Evolutionary conservation across 2,329 filamentous ascomycete species (phyloP), one percentile per base, ranked within the genome.

Genomic region (Dissoconium aciculare): DNA sequence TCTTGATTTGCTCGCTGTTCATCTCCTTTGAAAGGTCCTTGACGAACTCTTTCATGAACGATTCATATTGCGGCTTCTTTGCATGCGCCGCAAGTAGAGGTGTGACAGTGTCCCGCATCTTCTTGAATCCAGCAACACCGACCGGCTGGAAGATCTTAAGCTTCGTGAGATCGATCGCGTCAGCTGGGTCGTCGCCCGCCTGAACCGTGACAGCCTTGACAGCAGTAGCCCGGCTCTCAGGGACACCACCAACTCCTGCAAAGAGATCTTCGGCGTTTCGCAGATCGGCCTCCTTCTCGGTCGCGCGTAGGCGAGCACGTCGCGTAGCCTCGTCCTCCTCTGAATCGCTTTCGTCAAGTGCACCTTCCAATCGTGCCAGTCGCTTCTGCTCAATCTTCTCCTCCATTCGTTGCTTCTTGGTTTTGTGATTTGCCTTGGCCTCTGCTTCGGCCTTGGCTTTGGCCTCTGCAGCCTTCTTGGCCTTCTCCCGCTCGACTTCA

Each of bases 401-500:
- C 45, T 81, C 78, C 57, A 94, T 76, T 48, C 87, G 80, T 62
- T 91, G 71, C 21, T 74, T 60, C 64, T 87, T 92, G 54, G 74
- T 71, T 66, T 95, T 95, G 66, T 94, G 91, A 50, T 76, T 82
- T 31, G 83, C 83, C 26, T 80, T 82, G 5, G 83, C 83, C 49
- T 83, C 81, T 26, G 80, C 85, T 0, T 85, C 83, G 15, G 82
- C 84, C 60, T 91, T 91, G 35, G 79, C 82, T 59, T 92, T 91
- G 31, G 73, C 78, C 52, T 82, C 85, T 4, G 69, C 77, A 30
- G 76, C 83, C 63, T 87, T 89, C 59, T 79, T 80, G 15, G 72
- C 81, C 67, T 95, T 98, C 60, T 94, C 85, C 49, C 84, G 80
- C 65, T 98, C 89, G 47, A 76, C 87, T 50, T 98, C 89, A 39